Conservation (phyloP, 2,329 filamentous ascomycete genomes). For the Cercospora sojina region DNA sequence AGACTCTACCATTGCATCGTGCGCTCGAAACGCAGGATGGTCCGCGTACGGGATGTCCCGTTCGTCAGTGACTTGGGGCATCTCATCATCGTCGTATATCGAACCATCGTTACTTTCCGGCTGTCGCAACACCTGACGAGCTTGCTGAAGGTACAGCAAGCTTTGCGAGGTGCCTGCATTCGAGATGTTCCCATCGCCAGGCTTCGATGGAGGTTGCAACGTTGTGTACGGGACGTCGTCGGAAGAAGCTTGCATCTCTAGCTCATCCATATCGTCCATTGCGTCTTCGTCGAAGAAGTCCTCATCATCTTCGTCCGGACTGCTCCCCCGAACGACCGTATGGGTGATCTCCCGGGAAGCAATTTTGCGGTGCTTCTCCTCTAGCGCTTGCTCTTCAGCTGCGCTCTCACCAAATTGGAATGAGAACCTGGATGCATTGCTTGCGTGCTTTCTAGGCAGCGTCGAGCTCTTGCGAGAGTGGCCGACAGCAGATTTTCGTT, state of each 20-base stretch:
- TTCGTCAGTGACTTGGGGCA: slow-evolving; percentile 25
- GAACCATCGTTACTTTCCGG: slow-evolving; percentile 23
- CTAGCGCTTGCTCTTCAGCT: slow-evolving; percentile 65
- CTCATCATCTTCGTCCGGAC: slow-evolving; percentile 37
- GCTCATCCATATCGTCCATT: slow-evolving; percentile 49
- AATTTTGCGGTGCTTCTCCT: slow-evolving; percentile 60
- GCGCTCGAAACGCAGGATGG: slow-evolving; percentile 34
- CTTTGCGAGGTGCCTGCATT: slow-evolving; percentile 19
- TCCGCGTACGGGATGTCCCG: slow-evolving; percentile 33
- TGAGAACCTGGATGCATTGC: slow-evolving; percentile 75
- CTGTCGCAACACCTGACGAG: slow-evolving; percentile 23
- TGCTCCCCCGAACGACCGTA: slow-evolving; percentile 10
- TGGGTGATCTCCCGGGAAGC: slow-evolving; percentile 19
- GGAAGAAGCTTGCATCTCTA: slow-evolving; percentile 39
- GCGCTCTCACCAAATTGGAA: slow-evolving; percentile 73
- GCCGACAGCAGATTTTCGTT: slow-evolving; percentile 34
- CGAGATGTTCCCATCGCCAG: slow-evolving; percentile 7
- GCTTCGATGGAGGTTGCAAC: slow-evolving; percentile 10
- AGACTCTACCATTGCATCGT: slow-evolving; percentile 29
- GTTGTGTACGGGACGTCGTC: slow-evolving; percentile 5
- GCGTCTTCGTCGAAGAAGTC: slow-evolving; percentile 42
- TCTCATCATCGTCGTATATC: slow-evolving; percentile 44
- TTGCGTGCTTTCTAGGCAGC: slow-evolving; percentile 50
- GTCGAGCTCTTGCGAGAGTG: slow-evolving; percentile 27
- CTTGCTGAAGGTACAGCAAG: slow-evolving; percentile 26